Percentiles rank a stretch among this genome's conserved stretches.
phyloP scores from a whole-genome alignment of 2,329 filamentous ascomycete genomes.

The Tolypocladium inflatum region DNA sequence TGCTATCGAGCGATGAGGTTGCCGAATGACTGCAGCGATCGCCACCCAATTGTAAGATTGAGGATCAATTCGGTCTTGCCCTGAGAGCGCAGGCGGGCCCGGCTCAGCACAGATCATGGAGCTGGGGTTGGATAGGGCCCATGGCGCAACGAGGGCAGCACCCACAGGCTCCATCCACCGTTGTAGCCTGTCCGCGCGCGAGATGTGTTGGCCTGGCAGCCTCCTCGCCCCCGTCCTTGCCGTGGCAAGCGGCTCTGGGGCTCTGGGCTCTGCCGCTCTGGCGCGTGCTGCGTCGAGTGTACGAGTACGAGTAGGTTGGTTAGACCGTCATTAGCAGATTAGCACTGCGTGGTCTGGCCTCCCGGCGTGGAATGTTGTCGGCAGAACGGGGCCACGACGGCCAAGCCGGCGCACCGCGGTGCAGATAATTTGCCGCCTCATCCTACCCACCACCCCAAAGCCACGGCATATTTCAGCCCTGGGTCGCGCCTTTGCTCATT shows the following conservation, averaged over 20 bases:
- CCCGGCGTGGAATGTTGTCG: neutral
- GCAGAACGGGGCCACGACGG: neutral
- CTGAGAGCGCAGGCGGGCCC: neutral
- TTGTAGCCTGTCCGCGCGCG: neutral
- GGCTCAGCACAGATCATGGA: no score
- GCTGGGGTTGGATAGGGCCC: neutral
- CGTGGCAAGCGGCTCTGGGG: neutral
- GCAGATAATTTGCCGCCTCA: constrained; percentile 5
- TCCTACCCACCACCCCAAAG: neutral
- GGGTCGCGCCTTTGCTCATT: neutral
- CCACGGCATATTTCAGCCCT: constrained; percentile 2
- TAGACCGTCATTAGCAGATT: no score
- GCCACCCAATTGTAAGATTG: neutral
- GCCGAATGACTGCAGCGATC: neutral
- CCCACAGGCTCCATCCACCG: neutral
- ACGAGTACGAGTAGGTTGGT: no score
- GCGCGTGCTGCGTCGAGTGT: no score
- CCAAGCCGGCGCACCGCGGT: neutral
- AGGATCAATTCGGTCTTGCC: neutral
- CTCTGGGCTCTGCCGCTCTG: neutral
- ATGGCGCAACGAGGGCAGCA: neutral
- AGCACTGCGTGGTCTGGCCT: neutral
- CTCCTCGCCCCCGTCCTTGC: neutral
- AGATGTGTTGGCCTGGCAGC: neutral
- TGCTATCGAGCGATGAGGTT: neutral